Percentiles rank a stretch among this genome's conserved stretches.
Evolutionary conservation across 83 land plant genomes (phyloP).

Genomic region (Diphasiastrum complanatum): DNA sequence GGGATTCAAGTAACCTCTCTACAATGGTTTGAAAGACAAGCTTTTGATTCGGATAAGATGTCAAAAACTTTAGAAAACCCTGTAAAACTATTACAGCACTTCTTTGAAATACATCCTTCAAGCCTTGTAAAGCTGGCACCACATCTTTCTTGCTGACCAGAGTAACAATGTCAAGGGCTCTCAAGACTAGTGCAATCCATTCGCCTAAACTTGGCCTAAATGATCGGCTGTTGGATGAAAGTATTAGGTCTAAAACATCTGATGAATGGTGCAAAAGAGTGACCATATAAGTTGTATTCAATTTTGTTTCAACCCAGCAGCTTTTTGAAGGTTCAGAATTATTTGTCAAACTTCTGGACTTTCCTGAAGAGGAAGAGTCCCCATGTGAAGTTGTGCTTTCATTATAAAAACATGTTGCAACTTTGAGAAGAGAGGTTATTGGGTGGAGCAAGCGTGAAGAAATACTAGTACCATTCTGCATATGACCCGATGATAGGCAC

Average conservation of each 20-base stretch:
- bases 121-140: not conserved
- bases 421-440: not conserved
- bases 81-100: not conserved
- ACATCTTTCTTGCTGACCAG: constrained; percentile 4
- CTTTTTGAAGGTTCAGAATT: too few relatives aligned
- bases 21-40: not conserved
- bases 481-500: constrained; percentile 6
- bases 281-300: too few relatives aligned
- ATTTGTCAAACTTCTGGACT: too few relatives aligned
- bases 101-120: not conserved
- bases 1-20: constrained; percentile 2
- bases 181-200: constrained; percentile 14
- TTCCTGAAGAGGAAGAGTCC: too few relatives aligned
- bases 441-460: constrained; percentile 14
- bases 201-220: constrained; percentile 11
- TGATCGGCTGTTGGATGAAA: constrained; percentile 6
- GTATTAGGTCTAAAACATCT: constrained; percentile 5
- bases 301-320: too few relatives aligned
- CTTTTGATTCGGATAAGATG: not conserved
- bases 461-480: not conserved
- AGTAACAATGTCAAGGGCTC: not conserved
- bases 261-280: too few relatives aligned
- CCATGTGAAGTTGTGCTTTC: too few relatives aligned
- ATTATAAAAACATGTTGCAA: too few relatives aligned
- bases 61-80: constrained; percentile 1